These are phyloP conservation scores for Teunomyces stri DNA, from an alignment of 805 yeast genomes.

Conservation along the genomic window DNA sequence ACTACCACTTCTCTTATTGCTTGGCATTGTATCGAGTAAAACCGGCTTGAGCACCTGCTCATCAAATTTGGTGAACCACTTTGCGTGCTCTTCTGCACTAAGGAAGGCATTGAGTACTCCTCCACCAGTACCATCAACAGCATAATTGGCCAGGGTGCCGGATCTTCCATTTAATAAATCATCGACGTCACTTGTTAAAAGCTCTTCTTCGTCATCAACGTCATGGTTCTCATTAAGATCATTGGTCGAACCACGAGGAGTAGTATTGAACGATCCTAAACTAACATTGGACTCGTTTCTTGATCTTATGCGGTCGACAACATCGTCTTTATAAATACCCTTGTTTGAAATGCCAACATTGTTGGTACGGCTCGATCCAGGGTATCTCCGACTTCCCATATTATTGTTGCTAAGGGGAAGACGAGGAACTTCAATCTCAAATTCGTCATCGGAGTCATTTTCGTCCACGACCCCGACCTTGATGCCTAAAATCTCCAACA, in stretches of 20 bases:
- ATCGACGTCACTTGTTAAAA: slow-evolving; percentile 35
- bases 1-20: slow-evolving; percentile 8
- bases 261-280: slow-evolving; percentile 15
- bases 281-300: slow-evolving; percentile 30
- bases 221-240: slow-evolving; percentile 6
- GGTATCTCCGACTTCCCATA: slow-evolving; percentile 25
- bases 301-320: slow-evolving; percentile 15
- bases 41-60: slow-evolving; percentile 93
- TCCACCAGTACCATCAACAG: slow-evolving; percentile 6
- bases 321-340: slow-evolving; percentile 18
- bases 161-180: slow-evolving; percentile 26
- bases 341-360: slow-evolving; percentile 8
- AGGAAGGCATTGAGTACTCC: slow-evolving; percentile 43
- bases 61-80: slow-evolving; percentile 92
- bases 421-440: slow-evolving; percentile 79
- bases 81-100: slow-evolving; percentile 69
- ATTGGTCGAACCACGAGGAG: slow-evolving; percentile 7
- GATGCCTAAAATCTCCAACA: slow-evolving; percentile 93
- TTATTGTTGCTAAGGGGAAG: slow-evolving; percentile 20
- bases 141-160: not conserved
- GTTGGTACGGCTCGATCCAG: slow-evolving; percentile 5
- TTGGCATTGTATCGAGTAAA: slow-evolving; percentile 60
- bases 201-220: slow-evolving; percentile 22
- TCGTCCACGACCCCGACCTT: slow-evolving; percentile 88
- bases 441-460: slow-evolving; percentile 85